A percentile compares a stretch with the other conserved stretches of the same genome.
These are phyloP conservation scores for Passalora sequoiae DNA, from an alignment of 2,329 filamentous ascomycete genomes.

Conservation along the genomic window DNA sequence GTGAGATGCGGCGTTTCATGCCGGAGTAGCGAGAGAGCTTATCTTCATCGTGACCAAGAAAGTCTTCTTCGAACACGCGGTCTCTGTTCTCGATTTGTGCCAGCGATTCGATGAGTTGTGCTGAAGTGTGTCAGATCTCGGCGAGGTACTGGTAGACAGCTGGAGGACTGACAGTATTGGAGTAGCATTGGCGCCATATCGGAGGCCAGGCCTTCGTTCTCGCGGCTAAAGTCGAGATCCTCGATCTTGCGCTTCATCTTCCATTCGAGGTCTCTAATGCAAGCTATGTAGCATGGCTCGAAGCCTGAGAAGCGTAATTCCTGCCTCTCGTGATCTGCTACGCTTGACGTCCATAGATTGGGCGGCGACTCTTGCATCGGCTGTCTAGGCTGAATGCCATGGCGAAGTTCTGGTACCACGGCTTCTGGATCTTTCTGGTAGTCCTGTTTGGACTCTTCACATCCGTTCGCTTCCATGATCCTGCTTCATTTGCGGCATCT, in stretches of 20 bases:
- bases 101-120: constrained; percentile 7
- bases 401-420: background rate
- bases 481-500: too few species aligned
- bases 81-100: constrained; percentile 5
- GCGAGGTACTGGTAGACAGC: background rate
- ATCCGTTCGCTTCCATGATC: too few species aligned
- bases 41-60: background rate
- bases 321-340: constrained; percentile 1
- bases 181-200: constrained; percentile 7
- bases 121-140: background rate
- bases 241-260: constrained; percentile 8
- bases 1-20: constrained; percentile 1
- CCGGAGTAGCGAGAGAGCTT: constrained; percentile 6
- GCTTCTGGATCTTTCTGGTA: background rate
- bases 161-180: constrained; percentile 5
- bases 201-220: background rate
- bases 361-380: constrained; percentile 1
- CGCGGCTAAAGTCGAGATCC: background rate
- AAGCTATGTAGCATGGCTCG: constrained; percentile 12
- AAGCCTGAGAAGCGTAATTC: constrained; percentile 12
- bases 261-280: constrained; percentile 10
- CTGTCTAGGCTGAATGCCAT: background rate
- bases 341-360: constrained; percentile 4
- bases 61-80: constrained; percentile 13
- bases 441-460: too few species aligned